These are phyloP conservation scores for Singerocomus inundabilis DNA, from an alignment of 1,284 basidiomycete species.

Conservation along the genomic window DNA sequence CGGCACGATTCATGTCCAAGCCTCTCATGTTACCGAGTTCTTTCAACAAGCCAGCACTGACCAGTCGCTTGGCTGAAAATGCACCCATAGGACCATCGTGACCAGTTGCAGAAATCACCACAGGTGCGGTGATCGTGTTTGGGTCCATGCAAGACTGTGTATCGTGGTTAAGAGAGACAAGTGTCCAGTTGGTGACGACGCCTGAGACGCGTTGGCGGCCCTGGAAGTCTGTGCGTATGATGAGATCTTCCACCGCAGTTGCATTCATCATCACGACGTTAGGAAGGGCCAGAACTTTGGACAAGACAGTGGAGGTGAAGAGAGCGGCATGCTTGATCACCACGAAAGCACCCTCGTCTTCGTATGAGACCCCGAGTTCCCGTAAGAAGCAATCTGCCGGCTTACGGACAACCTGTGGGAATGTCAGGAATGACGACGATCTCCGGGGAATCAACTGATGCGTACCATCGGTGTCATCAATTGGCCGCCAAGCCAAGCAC, in stretches of 20 bases:
- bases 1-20: conserved; percentile 76
- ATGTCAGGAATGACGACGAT: neutral
- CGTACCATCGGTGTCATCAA: conserved; percentile 80
- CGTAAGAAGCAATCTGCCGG: conserved; percentile 74
- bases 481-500: conserved; percentile 81
- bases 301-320: conserved; percentile 80
- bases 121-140: conserved; percentile 77
- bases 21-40: conserved; percentile 83
- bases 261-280: conserved; percentile 80
- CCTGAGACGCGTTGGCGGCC: conserved; percentile 73
- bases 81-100: conserved; percentile 87
- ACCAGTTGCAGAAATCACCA: conserved; percentile 69
- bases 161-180: conserved; percentile 80
- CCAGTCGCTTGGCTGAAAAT: conserved; percentile 81
- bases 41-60: conserved; percentile 72
- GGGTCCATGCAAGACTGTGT: conserved; percentile 88
- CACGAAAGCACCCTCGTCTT: conserved; percentile 80
- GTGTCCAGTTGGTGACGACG: conserved; percentile 85
- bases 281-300: conserved; percentile 69
- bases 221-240: conserved; percentile 61
- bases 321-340: conserved; percentile 81
- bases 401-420: conserved; percentile 68
- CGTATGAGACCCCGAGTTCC: conserved; percentile 75
- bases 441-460: neutral
- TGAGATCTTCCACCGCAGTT: conserved; percentile 75